Evolutionary conservation across 1,284 basidiomycete genomes (phyloP), one percentile per base, ranked within the genome.

Genomic region (Grifola frondosa): DNA sequence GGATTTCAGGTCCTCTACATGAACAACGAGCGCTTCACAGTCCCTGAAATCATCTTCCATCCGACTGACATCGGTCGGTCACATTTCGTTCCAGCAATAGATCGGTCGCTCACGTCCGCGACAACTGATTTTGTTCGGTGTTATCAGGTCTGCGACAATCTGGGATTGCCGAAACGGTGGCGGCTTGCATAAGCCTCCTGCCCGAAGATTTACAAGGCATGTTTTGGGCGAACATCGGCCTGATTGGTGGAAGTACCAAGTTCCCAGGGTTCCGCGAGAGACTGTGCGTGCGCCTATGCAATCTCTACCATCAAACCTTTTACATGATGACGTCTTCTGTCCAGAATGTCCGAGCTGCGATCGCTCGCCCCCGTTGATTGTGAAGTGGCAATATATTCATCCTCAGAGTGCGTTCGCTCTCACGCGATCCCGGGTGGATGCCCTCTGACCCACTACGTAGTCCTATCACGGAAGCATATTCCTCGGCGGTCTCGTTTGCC

Each of bases 171-270:
- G 77, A 78, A 42, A 82, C 86, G 5, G 80, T 97, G 42, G 84
- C 86, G 25, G 61, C 78, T 44, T 84, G 86, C 43, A 92, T 97
- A 59, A 71, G 75, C 1, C 66, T 75, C 24, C 76, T 94, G 48
- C 88, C 88, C 0, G 70, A 77, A 37, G 89, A 92, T 55, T 57
- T 94, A 25, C 89, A 84, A 53, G 92, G 90, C 20, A 81, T 97
- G 81, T 93, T 93, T 65, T 97, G 93, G 93, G 81, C 81, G 28
- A 92, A 97, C 63, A 92, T 98, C 50, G 86, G 90, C 5, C 68
- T 97, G 46, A 79, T 93, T 52, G 95, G 95, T 38, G 95, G 94
- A 6, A 84, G 81, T 59, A 80, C 82, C 4, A 80, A 80, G 53
- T 80, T 94, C 51, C 73, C 82, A 33, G 88, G 86, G 4, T 84